Percentiles rank a stretch among this genome's conserved stretches.
phyloP scores from a whole-genome alignment of 495 filamentous ascomycete species.

The Pyronema omphalodes region DNA sequence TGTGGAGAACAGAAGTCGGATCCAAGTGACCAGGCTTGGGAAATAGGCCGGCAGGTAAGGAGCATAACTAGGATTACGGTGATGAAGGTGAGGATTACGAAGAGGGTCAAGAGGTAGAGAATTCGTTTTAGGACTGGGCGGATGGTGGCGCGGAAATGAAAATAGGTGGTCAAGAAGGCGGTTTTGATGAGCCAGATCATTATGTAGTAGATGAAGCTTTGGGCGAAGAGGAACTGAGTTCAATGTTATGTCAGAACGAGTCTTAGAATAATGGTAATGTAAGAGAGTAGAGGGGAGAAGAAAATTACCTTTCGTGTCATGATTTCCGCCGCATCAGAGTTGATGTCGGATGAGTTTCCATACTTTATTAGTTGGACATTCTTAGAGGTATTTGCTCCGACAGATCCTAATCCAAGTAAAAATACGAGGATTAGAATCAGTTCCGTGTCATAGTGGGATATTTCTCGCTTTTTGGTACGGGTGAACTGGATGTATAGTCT shows the following conservation, averaged over 20 bases:
- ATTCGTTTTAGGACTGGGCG: background rate
- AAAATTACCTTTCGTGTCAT: background rate
- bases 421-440: background rate
- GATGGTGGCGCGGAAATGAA: background rate
- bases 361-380: background rate
- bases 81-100: background rate
- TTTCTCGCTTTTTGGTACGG: background rate
- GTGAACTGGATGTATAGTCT: background rate
- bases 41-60: background rate
- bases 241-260: background rate
- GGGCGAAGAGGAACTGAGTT: background rate
- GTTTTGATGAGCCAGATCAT: constrained; percentile 2
- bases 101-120: background rate
- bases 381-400: background rate
- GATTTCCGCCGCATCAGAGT: background rate
- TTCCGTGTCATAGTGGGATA: background rate
- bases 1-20: background rate
- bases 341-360: background rate
- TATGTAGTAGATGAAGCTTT: constrained; percentile 1
- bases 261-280: background rate
- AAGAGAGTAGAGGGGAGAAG: background rate
- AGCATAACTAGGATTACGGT: background rate
- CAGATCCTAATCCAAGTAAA: background rate
- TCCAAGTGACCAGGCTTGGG: background rate
- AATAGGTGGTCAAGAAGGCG: background rate